Conservation (phyloP, 345 rosid genomes). For the rapeseed (Brassica napus) region DNA sequence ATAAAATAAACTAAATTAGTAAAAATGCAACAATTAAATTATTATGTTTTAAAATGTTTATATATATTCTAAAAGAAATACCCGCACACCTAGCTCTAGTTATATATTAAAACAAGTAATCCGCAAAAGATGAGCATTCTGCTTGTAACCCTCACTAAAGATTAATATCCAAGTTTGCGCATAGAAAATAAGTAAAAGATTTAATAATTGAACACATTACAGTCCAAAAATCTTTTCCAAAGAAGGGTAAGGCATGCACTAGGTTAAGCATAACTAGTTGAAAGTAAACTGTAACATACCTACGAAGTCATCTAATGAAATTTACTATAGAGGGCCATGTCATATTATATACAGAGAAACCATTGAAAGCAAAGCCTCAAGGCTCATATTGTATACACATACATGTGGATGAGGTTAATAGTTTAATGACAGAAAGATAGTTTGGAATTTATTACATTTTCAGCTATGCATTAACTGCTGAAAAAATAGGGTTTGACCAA, state of each 20-base stretch:
- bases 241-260: not conserved
- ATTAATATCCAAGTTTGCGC: not conserved
- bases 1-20: too few species aligned
- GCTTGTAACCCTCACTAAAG: not conserved
- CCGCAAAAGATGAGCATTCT: not conserved
- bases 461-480: slow-evolving; percentile 18
- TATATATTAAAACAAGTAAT: not conserved
- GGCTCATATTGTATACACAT: not conserved
- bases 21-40: too few species aligned
- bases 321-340: not conserved
- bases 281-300: not conserved
- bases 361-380: not conserved
- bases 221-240: not conserved
- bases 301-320: not conserved
- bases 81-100: too few species aligned
- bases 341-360: not conserved
- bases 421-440: not conserved
- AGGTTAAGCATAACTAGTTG: not conserved
- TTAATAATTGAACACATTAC: not conserved
- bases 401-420: not conserved
- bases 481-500: slow-evolving; percentile 21
- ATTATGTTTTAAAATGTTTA: too few species aligned
- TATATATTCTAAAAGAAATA: too few species aligned
- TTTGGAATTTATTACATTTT: not conserved
- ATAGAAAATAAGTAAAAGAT: not conserved